phyloP scores from a whole-genome alignment of 2,329 filamentous ascomycete species.

The Sporothrix globosa region DNA sequence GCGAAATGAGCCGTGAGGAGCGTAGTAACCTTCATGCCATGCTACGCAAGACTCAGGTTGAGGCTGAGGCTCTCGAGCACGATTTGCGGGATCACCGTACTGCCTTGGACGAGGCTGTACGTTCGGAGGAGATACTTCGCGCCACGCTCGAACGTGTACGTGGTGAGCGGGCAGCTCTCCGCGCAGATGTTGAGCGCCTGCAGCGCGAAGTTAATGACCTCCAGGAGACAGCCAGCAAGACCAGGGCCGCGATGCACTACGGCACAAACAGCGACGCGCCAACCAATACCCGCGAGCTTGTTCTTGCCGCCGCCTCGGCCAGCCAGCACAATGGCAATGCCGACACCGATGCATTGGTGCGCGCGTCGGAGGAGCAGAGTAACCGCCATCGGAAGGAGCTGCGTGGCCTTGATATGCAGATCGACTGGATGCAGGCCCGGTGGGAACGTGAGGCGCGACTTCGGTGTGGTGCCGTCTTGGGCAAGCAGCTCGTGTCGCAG shows the following conservation, averaged over 20 bases:
- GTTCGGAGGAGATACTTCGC: constrained; percentile 63
- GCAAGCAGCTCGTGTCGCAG: constrained; percentile 80
- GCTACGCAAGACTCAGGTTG: constrained; percentile 64
- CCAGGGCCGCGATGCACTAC: constrained; percentile 40
- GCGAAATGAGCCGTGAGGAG: constrained; percentile 55
- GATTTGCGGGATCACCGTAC: constrained; percentile 71
- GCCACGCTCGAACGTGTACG: constrained; percentile 71
- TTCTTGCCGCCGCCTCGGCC: constrained; percentile 40
- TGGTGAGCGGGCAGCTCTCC: constrained; percentile 63
- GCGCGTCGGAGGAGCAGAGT: constrained; percentile 64
- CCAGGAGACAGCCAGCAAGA: constrained; percentile 47
- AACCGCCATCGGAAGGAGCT: constrained; percentile 74
- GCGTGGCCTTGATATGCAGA: constrained; percentile 82
- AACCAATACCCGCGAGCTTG: constrained; percentile 32
- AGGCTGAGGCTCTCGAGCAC: constrained; percentile 70
- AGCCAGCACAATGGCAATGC: constrained; percentile 41
- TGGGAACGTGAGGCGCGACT: constrained; percentile 80
- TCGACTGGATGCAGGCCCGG: constrained; percentile 84
- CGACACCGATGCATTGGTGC: constrained; percentile 62
- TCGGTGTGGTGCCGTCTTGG: constrained; percentile 77
- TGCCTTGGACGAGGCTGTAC: constrained; percentile 60
- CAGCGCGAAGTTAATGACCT: constrained; percentile 55
- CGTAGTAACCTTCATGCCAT: constrained; percentile 63
- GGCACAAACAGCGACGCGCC: constrained; percentile 33
- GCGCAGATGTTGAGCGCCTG: constrained; percentile 58